Percentiles rank a stretch among this genome's conserved stretches.
Conservation (phyloP, 2,329 filamentous ascomycete genomes). For the Pseudogymnoascus sp. region DNA sequence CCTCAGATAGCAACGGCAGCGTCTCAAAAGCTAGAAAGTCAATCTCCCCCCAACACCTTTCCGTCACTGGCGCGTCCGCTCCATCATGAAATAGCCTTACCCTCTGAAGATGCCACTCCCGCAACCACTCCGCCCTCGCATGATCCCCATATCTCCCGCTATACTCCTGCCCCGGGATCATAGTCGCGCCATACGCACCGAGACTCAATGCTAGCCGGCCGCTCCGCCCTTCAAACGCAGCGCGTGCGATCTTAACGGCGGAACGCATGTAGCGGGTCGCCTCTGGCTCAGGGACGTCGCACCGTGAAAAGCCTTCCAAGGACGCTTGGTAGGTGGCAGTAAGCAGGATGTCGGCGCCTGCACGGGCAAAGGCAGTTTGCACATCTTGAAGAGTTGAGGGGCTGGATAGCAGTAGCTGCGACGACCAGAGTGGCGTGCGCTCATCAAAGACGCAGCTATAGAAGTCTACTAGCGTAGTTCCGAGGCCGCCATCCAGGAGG, state of each 20-base stretch:
- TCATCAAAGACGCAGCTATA: constrained; percentile 42
- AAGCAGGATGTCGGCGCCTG: constrained; percentile 54
- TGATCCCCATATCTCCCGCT: constrained; percentile 49
- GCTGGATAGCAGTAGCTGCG: constrained; percentile 52
- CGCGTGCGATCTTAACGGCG: constrained; percentile 30
- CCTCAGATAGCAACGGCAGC: constrained; percentile 53
- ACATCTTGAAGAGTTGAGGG: constrained; percentile 11
- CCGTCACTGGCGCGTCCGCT: not conserved
- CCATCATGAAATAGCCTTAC: constrained; percentile 40
- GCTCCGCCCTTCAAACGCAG: constrained; percentile 28
- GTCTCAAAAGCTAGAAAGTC: constrained; percentile 58
- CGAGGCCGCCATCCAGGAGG: constrained; percentile 59
- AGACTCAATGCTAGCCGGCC: constrained; percentile 48
- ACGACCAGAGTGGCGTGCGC: constrained; percentile 57
- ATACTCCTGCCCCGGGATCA: constrained; percentile 60
- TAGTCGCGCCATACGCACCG: constrained; percentile 60
- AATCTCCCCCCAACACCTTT: constrained; percentile 29
- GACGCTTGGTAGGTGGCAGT: constrained; percentile 63
- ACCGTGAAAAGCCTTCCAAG: constrained; percentile 40
- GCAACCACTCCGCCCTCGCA: constrained; percentile 36
- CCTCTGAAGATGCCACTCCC: constrained; percentile 49
- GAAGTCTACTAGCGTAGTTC: constrained; percentile 55
- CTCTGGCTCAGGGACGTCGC: constrained; percentile 18
- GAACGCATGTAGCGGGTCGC: constrained; percentile 38
- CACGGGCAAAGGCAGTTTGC: constrained; percentile 29